These are phyloP conservation scores for Microbotryum saponariae DNA, from an alignment of 1,284 basidiomycete genomes.

Conservation along the genomic window DNA sequence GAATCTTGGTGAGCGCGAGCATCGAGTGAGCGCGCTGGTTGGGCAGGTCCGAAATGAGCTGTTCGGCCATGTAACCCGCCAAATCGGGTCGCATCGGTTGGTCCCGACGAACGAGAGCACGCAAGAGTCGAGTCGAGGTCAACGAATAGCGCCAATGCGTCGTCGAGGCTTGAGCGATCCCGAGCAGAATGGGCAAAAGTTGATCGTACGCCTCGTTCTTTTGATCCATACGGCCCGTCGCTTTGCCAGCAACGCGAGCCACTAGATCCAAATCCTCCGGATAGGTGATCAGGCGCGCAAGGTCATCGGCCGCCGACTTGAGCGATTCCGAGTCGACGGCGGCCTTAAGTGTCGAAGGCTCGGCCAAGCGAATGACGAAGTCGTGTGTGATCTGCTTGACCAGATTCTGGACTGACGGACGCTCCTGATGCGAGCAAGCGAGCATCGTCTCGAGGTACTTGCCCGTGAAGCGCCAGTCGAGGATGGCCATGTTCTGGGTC, in stretches of 20 bases:
- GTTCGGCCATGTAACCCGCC: constrained; percentile 45
- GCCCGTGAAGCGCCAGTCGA: constrained; percentile 61
- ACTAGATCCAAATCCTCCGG: constrained; percentile 36
- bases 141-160: constrained; percentile 91
- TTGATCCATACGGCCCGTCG: constrained; percentile 35
- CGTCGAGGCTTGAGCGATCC: constrained; percentile 55
- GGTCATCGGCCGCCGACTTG: constrained; percentile 35
- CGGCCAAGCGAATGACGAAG: constrained; percentile 39
- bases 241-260: constrained; percentile 37
- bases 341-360: constrained; percentile 36
- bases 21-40: constrained; percentile 56
- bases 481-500: constrained; percentile 44
- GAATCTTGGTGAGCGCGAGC: constrained; percentile 67
- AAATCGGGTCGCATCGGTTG: constrained; percentile 56
- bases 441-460: constrained; percentile 45
- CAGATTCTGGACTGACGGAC: constrained; percentile 77
- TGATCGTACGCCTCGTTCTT: constrained; percentile 43
- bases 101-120: constrained; percentile 68
- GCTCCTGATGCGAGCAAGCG: constrained; percentile 25
- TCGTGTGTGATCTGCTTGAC: constrained; percentile 67
- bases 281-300: constrained; percentile 29
- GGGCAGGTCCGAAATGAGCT: constrained; percentile 62
- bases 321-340: constrained; percentile 22
- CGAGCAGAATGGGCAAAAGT: constrained; percentile 54
- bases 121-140: constrained; percentile 65